Base-by-base conservation (phyloP, 371 early-diverging fungal species). In the Rhizopus arrhizus region DNA sequence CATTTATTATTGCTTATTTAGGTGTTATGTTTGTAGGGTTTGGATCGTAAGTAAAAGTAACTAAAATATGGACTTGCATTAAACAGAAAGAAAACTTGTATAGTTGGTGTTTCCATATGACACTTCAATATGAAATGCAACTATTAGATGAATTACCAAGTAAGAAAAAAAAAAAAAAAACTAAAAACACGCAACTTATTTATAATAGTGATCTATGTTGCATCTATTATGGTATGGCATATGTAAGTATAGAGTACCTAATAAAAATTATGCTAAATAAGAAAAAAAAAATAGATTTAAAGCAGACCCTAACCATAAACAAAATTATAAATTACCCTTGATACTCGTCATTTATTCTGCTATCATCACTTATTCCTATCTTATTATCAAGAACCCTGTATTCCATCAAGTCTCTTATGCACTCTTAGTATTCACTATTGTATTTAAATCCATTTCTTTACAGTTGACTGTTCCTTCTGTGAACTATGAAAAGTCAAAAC, bases 91-190 rank as follows among this genome's bases (percentile, higher is more conserved):
- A 32, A 6, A 41, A 28, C 22, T 12, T 32, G 22, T 45, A 10
- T 61, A 75, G 84, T 10, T 84, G 85, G 82, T 71, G 78, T 53
- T 94, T 94, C 74, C 95, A 94, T 69, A 89, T 85, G 80, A 91
- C 93, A 10, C 72, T 94, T 49, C 75, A 81, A 58, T 90, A 86
- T 62, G 80, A 87, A 59, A 86, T 87, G 80, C 92, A 92, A 68
- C 73, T 94, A 59, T 69, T 89, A 41, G 91, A 88, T 69, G 90
- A 90, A 65, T 72, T 90, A 33, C 90, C 89, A 33, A 90, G 82
- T 79, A 75, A 58, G 5, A 38, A 11, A 38, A 11, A 38, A 11
- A 38, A 38, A 38, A 11, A 38, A 11, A 6, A 8, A 38, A 11
- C 11, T 38, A 38, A 38, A 38, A 38, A 5, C 8, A 13, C 6